These are phyloP conservation scores for Colletotrichum simmondsii DNA, from an alignment of 2,329 filamentous ascomycete genomes.

Conservation along the genomic window DNA sequence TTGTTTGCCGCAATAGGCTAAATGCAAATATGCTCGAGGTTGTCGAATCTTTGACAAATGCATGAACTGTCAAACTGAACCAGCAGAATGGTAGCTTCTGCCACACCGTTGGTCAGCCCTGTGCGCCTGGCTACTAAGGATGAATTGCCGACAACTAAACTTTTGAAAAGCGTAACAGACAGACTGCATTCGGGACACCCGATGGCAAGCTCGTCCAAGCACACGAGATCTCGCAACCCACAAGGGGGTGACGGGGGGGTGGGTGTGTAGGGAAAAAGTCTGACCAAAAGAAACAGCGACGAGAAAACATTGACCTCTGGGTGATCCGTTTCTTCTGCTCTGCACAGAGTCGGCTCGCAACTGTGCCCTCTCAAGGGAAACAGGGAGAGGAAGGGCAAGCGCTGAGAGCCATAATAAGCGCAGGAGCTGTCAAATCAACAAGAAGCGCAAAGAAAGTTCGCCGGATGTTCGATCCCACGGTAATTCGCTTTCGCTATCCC, in stretches of 20 bases:
- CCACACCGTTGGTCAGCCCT: not conserved
- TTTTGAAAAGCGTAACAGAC: constrained; percentile 13
- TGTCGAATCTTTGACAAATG: not conserved
- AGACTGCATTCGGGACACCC: not conserved
- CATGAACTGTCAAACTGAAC: constrained; percentile 8
- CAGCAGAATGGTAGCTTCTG: not conserved
- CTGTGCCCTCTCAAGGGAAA: not conserved
- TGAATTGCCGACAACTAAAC: constrained; percentile 5
- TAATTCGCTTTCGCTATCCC: not conserved
- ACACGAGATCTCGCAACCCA: constrained; percentile 2
- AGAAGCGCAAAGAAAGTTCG: not conserved
- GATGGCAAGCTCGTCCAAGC: constrained; percentile 2
- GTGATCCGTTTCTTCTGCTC: not conserved
- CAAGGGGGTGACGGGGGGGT: no score
- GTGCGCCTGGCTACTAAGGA: not conserved
- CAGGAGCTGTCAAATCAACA: not conserved
- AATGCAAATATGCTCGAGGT: not conserved
- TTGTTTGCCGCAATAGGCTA: not conserved
- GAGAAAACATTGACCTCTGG: constrained; percentile 4
- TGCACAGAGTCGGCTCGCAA: not conserved
- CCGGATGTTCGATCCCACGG: not conserved
- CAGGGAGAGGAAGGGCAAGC: not conserved
- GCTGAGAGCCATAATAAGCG: not conserved
- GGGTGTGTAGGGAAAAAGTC: not conserved
- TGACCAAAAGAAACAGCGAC: constrained; percentile 2